phyloP scores from a whole-genome alignment of 2,329 filamentous ascomycete genomes.

The Grosmannia huntii region DNA sequence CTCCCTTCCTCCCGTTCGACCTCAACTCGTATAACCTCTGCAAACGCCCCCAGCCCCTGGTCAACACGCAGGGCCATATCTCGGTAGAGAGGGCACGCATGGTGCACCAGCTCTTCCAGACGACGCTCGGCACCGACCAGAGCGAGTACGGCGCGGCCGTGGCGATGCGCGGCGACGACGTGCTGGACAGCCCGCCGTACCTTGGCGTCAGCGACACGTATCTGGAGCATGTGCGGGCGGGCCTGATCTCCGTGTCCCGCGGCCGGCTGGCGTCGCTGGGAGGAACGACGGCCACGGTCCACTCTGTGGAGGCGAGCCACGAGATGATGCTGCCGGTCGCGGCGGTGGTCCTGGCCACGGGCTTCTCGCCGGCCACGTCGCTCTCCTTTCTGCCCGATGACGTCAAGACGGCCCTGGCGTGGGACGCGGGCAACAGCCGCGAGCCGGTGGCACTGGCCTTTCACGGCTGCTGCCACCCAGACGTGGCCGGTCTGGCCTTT shows the following conservation, averaged over 20 bases:
- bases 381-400: constrained; percentile 50
- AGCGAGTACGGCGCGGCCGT: constrained; percentile 31
- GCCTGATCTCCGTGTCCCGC: constrained; percentile 37
- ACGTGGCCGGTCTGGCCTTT: constrained; percentile 56
- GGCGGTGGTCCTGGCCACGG: constrained; percentile 62
- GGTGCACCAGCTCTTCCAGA: constrained; percentile 38
- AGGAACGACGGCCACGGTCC: constrained; percentile 18
- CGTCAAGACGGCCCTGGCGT: constrained; percentile 42
- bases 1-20: constrained; percentile 61
- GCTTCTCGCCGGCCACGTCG: constrained; percentile 53
- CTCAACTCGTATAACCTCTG: constrained; percentile 58
- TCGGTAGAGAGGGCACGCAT: constrained; percentile 40
- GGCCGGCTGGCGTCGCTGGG: constrained; percentile 31
- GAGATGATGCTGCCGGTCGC: constrained; percentile 29
- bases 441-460: constrained; percentile 57
- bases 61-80: constrained; percentile 53
- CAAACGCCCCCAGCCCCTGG: constrained; percentile 44
- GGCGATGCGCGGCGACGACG: constrained; percentile 25
- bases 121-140: constrained; percentile 40
- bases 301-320: not conserved
- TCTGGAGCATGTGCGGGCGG: constrained; percentile 57
- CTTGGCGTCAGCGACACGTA: constrained; percentile 62
- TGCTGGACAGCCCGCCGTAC: constrained; percentile 43
- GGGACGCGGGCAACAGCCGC: constrained; percentile 38
- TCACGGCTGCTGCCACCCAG: constrained; percentile 49